Percentiles rank a stretch among this genome's conserved stretches.
These are phyloP conservation scores for Dactylellina sp. DNA, from an alignment of 2,329 filamentous ascomycete genomes.

Conservation along the genomic window DNA sequence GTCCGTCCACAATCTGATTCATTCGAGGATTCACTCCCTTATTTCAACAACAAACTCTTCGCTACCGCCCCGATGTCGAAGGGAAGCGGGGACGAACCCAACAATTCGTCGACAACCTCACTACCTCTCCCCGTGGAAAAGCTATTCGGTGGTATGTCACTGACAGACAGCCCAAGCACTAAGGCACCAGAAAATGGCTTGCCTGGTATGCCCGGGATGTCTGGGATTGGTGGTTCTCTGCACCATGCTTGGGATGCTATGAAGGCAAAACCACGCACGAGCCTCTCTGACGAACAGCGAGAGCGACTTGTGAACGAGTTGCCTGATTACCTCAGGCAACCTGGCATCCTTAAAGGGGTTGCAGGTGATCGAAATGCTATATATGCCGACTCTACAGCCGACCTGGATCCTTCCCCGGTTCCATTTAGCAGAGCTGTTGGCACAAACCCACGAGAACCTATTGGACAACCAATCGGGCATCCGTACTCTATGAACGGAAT, in stretches of 20 bases:
- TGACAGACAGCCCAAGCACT: conserved; percentile 75
- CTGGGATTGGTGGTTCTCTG: conserved; percentile 84
- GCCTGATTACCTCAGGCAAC: conserved; percentile 49
- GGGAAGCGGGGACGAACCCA: conserved; percentile 56
- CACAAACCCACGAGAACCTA: conserved; percentile 50
- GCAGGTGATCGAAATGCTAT: conserved; percentile 50
- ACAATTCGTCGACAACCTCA: conserved; percentile 50
- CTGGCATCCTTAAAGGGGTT: conserved; percentile 38
- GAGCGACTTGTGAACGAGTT: conserved; percentile 50
- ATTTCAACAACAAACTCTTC: conserved; percentile 95
- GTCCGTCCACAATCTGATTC: conserved; percentile 98
- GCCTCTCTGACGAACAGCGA: conserved; percentile 71
- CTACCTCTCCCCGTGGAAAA: conserved; percentile 58
- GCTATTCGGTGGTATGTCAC: conserved; percentile 51
- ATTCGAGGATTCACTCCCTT: conserved; percentile 95
- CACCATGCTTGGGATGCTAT: conserved; percentile 90
- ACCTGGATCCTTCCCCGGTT: conserved; percentile 46
- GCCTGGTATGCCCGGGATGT: conserved; percentile 86
- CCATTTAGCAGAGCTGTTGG: conserved; percentile 52
- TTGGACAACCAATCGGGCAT: conserved; percentile 54
- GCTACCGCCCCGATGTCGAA: conserved; percentile 89
- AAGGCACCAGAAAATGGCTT: conserved; percentile 83
- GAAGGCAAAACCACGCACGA: conserved; percentile 83
- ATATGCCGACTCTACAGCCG: conserved; percentile 46
- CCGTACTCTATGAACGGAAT: conserved; percentile 46